These are phyloP conservation scores for Pythium vanterpoolii DNA, from an alignment of 352 stramenopile species.

Conservation along the genomic window DNA sequence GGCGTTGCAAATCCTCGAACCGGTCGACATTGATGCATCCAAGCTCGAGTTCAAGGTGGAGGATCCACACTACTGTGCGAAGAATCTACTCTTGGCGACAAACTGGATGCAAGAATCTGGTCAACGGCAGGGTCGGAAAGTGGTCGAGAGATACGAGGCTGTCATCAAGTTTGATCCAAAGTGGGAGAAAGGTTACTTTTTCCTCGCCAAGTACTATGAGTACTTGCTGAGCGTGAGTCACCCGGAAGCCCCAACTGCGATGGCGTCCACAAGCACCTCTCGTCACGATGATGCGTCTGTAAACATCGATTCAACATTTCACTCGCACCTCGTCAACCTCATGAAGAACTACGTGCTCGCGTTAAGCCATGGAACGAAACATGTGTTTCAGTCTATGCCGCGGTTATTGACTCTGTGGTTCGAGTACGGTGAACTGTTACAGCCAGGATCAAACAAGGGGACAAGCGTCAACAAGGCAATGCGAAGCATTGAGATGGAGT, in stretches of 20 bases:
- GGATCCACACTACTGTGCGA: conserved; percentile 73
- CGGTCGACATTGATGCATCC: conserved; percentile 70
- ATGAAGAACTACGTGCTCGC: conserved; percentile 94
- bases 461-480: conserved; percentile 58
- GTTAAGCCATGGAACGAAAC: conserved; percentile 88
- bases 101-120: conserved; percentile 96
- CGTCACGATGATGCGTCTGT: conserved; percentile 37
- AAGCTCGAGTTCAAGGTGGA: conserved; percentile 76
- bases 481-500: conserved; percentile 53
- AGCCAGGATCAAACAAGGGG: conserved; percentile 31
- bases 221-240: conserved; percentile 83
- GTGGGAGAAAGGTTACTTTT: conserved; percentile 94
- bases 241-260: conserved; percentile 34
- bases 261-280: conserved; percentile 29
- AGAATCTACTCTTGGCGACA: conserved; percentile 91
- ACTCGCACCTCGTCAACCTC: conserved; percentile 78
- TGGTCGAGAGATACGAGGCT: conserved; percentile 93
- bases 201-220: conserved; percentile 89
- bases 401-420: conserved; percentile 98
- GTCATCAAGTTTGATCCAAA: conserved; percentile 92
- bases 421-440: conserved; percentile 89
- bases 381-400: conserved; percentile 96
- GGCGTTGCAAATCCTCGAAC: conserved; percentile 80
- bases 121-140: conserved; percentile 91
- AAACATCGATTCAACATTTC: conserved; percentile 56